phyloP scores from a whole-genome alignment of 805 yeast genomes.

The Starmerella gropengiesseri region DNA sequence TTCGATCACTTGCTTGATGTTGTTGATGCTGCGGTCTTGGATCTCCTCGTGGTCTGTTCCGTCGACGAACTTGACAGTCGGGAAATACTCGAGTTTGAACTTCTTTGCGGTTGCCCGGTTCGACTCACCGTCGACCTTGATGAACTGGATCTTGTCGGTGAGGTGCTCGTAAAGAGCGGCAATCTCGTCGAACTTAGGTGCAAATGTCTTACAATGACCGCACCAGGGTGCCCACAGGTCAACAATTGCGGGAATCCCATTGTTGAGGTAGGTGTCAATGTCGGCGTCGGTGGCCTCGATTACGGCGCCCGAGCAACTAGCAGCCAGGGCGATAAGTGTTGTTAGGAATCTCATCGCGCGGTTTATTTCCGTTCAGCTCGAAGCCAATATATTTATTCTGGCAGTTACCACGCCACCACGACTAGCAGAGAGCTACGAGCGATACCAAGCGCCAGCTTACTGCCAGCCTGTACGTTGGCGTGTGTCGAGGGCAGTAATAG shows the following conservation, averaged over 20 bases:
- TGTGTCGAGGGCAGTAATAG: too few relatives aligned
- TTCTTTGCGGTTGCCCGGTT: conserved; percentile 41
- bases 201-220: conserved; percentile 84
- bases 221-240: conserved; percentile 78
- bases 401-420: too few relatives aligned
- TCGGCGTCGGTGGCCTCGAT: conserved; percentile 38
- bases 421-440: too few relatives aligned
- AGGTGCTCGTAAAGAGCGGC: conserved; percentile 51
- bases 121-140: conserved; percentile 51
- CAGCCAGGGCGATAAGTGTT: too few relatives aligned
- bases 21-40: conserved; percentile 43
- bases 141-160: conserved; percentile 36
- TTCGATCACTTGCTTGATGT: conserved; percentile 40
- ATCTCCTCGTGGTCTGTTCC: conserved; percentile 43
- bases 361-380: too few relatives aligned
- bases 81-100: conserved; percentile 52
- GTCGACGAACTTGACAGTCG: conserved; percentile 48
- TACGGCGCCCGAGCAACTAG: conserved; percentile 22
- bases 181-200: conserved; percentile 74
- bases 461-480: too few relatives aligned
- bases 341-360: too few relatives aligned
- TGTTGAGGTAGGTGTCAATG: conserved; percentile 47
- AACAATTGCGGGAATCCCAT: conserved; percentile 57
- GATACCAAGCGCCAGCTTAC: too few relatives aligned
- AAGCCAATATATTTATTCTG: too few relatives aligned